Base-by-base conservation (phyloP, 306 rosid genomes). In the Prunus armeniaca region DNA sequence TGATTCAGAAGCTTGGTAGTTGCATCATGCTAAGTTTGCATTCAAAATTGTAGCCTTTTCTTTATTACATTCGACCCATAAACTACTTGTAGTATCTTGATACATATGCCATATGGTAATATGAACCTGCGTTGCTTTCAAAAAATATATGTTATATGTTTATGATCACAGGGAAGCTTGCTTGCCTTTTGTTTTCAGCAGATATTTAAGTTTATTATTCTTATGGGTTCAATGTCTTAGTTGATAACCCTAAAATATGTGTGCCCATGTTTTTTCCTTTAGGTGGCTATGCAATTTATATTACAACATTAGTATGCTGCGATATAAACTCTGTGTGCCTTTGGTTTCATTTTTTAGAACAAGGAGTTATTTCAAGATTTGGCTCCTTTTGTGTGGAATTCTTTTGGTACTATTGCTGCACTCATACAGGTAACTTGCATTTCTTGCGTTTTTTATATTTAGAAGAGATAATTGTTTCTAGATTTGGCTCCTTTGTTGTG, bases 401-500 rank as follows among this genome's bases (percentile, higher is more conserved):
- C 60, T 69, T 88, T 84, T 82, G 76, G 71, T 78, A 70, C 83
- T 85, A 64, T 79, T 75, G 71, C 74, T 71, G 84, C 76, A 71
- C 72, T 77, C 67, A 61, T 74, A 73, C 77, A 58, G 74, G 81
- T 45, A 72, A 71, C 69, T 71, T 75, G 71, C 58, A 32, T 76
- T 65, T 82, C 65, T 50, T 77, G 25, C 69, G 75, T 56, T 43
- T 43, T 51, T 61, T 77, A 72, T 32, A 82, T 86, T 76, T 79
- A 95, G 97, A 95, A 91, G 87, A 88, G 97, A 84, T 96, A 92
- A 82, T 74, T 90, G 70, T 92, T 89, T 89, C 96, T 89, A 88
- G 99, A 95, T 82, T 88, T 95, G 81, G 97, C 97, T 67, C 99
- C 99, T 13, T 81, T 95, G 78, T 75, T 95, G 80, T 92, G 98